Conservation (phyloP, 2,329 filamentous ascomycete genomes). For the Incumbomyces delicatus region DNA sequence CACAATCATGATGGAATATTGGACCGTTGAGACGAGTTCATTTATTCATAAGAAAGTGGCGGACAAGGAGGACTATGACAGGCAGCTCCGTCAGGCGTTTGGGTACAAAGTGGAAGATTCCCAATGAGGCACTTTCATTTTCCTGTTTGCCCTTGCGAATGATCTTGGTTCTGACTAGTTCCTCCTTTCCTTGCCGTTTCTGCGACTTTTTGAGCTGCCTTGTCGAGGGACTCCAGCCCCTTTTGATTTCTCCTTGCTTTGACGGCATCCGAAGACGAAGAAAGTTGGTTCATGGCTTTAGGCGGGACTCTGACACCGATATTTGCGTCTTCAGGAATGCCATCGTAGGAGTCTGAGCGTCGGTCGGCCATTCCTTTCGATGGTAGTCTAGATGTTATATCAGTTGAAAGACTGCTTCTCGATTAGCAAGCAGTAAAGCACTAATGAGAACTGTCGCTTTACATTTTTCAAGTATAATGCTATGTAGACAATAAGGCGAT, state of each 20-base stretch:
- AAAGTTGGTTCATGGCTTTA: conserved; percentile 8
- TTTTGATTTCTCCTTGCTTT: conserved; percentile 10
- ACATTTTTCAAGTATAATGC: too few species aligned
- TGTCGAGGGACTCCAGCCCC: conserved; percentile 6
- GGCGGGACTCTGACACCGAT: conserved; percentile 3
- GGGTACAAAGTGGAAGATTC: too few species aligned
- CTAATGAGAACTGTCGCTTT: too few species aligned
- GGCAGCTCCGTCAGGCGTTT: too few species aligned
- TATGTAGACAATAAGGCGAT: too few species aligned
- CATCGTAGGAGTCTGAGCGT: conserved; percentile 7
- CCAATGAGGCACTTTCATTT: conserved; percentile 4
- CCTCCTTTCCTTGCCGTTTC: not conserved
- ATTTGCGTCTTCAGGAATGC: conserved; percentile 7
- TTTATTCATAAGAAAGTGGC: too few species aligned
- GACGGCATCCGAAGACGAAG: conserved; percentile 7
- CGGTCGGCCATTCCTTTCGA: conserved; percentile 6
- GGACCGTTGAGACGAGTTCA: too few species aligned
- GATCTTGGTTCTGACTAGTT: not conserved
- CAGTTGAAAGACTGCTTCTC: conserved; percentile 2
- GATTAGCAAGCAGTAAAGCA: not conserved
- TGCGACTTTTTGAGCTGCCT: conserved; percentile 7
- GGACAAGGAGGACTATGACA: too few species aligned
- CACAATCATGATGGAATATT: too few species aligned
- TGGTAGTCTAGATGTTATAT: not conserved
- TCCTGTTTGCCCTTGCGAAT: conserved; percentile 7